Conservation (phyloP, 805 yeast species). For the Cyberlindnera subsufficiens region DNA sequence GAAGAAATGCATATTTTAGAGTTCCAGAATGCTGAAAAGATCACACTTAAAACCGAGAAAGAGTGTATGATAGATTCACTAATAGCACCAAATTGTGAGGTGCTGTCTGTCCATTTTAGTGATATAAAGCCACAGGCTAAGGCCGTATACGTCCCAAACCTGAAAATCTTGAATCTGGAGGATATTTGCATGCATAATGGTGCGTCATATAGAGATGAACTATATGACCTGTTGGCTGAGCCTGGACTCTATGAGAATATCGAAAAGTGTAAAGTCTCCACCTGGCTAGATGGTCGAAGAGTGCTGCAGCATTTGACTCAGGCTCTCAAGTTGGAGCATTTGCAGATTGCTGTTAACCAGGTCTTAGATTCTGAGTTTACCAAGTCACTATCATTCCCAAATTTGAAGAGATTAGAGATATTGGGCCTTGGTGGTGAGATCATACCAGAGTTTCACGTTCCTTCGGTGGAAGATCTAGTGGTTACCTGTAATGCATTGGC, state of each 20-base stretch:
- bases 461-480: conserved; percentile 1
- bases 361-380: background rate
- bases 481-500: background rate
- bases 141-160: background rate
- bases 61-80: conserved; percentile 1
- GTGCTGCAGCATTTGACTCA: background rate
- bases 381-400: background rate
- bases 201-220: background rate
- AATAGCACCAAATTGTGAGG: conserved; percentile 1
- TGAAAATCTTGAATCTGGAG: background rate
- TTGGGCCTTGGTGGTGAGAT: conserved; percentile 1
- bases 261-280: background rate
- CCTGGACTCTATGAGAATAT: background rate
- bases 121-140: background rate
- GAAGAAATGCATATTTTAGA: background rate
- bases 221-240: background rate
- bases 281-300: background rate
- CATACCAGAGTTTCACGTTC: conserved; percentile 5
- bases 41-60: conserved; percentile 1
- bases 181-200: background rate
- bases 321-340: background rate
- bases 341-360: background rate
- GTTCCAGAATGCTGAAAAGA: background rate
- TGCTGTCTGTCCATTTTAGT: background rate
- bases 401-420: conserved; percentile 2